A percentile compares a stretch with the other conserved stretches of the same genome.
Evolutionary conservation across 306 rosid species (phyloP).

Genomic region (Trifolium repens): DNA sequence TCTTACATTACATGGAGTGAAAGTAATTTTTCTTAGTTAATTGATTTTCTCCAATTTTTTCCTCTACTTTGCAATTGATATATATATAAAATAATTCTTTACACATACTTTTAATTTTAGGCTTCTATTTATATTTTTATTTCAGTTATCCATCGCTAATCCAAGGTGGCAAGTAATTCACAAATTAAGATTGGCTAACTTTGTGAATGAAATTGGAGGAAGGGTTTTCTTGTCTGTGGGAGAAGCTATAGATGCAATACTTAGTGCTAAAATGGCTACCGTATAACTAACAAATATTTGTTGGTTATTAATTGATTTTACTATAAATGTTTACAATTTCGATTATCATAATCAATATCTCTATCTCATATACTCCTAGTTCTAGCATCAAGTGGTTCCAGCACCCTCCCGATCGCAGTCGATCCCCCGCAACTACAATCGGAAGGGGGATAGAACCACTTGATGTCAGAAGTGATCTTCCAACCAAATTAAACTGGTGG

Average conservation of each 20-base stretch:
- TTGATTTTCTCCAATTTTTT: background rate
- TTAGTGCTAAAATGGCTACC: background rate
- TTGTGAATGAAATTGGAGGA: constrained; percentile 60
- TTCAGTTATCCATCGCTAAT: constrained; percentile 68
- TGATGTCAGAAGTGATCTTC: no score
- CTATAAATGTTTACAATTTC: background rate
- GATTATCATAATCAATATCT: background rate
- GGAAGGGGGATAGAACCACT: no score
- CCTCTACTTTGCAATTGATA: background rate
- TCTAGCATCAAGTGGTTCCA: no score
- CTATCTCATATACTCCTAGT: background rate
- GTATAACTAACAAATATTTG: background rate
- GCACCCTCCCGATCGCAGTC: no score
- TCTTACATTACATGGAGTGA: constrained; percentile 52
- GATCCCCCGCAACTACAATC: no score
- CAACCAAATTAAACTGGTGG: no score
- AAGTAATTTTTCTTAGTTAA: constrained; percentile 39
- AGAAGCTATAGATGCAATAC: constrained; percentile 53
- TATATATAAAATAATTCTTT: background rate
- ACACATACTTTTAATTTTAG: background rate
- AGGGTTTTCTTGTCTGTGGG: constrained; percentile 65
- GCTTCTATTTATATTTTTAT: background rate
- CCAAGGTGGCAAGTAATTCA: constrained; percentile 83
- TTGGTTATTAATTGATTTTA: no score
- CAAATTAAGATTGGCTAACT: constrained; percentile 70